Evolutionary conservation across 2,329 filamentous ascomycete genomes (phyloP).

Genomic region (Talaromyces sp.): DNA sequence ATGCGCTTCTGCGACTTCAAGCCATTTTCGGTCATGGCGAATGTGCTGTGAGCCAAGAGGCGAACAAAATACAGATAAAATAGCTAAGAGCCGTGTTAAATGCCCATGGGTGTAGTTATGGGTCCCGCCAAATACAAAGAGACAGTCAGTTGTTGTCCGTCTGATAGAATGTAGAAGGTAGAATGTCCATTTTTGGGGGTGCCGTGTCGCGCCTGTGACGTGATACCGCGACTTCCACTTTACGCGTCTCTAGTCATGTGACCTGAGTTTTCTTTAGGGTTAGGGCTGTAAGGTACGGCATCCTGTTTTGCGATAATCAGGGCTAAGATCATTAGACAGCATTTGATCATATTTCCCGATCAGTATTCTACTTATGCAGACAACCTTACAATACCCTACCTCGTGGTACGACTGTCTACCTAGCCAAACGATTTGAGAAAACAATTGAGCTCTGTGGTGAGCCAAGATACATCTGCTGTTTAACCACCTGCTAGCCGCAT

Average conservation of each 20-base stretch:
- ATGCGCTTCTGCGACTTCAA: constrained; percentile 66
- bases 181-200: background rate
- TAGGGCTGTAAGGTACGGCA: background rate
- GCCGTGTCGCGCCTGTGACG: constrained; percentile 14
- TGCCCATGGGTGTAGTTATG: background rate
- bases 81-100: background rate
- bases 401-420: background rate
- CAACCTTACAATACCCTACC: background rate
- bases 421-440: background rate
- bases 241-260: constrained; percentile 10
- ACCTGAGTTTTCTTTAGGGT: background rate
- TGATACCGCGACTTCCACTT: constrained; percentile 10
- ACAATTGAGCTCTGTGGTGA: background rate
- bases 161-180: background rate
- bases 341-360: background rate
- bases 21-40: constrained; percentile 40
- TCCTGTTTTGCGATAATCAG: background rate
- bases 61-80: background rate
- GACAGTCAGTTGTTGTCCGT: background rate
- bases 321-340: background rate
- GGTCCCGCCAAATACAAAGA: background rate
- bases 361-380: background rate
- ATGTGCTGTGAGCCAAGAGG: background rate
- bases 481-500: too few relatives aligned
- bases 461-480: background rate